Evolutionary conservation across 768 basidiomycete species (phyloP), one percentile per base, ranked within the genome.

Genomic region (Pisolithus marmoratus): DNA sequence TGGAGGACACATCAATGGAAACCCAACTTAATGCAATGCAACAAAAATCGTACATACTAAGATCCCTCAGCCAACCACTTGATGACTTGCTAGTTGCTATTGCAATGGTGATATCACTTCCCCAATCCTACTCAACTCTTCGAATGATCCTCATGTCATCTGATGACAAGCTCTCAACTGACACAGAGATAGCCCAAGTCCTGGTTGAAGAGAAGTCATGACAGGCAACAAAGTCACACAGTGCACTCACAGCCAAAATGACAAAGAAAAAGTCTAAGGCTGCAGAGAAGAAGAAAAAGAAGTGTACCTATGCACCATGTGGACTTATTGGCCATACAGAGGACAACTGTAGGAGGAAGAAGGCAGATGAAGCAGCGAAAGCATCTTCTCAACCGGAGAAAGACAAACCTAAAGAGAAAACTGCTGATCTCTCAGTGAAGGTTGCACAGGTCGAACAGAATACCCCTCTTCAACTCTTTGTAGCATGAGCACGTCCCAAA

Each of bases 61-160:
- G 34, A 2, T 41, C 55, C 5, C 56, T 64, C 20, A 52, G 58
- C 15, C 47, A 55, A 22, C 6, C 49, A 3, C 53, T 63, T 12
- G 46, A 58, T 4, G 60, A 64, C 38, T 54, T 54, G 2, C 50
- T 64, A 24, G 31, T 64, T 5, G 60, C 60, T 2, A 45, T 60
- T 29, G 55, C 61, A 12, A 58, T 64, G 40, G 49, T 59, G 5
- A 46, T 56, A 20, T 58, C 62, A n/a, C 55, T 65, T 12, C 63
- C 62, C 1, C 24, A 53, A 0, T 63, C 60, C 1, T 59, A 60
- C 38, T 48, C 36, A 3, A 60, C 53, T n/a, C 60, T 63, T 15
- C 48, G 47, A 15, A 61, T 54, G 1, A 60, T 63, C 52, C 54
- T 65, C 17, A 60, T 60, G 52, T 50, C 55, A 11, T 15, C 27